Conservation (phyloP, 176 grass and related monocot species). For the Cenchrus americanus region DNA sequence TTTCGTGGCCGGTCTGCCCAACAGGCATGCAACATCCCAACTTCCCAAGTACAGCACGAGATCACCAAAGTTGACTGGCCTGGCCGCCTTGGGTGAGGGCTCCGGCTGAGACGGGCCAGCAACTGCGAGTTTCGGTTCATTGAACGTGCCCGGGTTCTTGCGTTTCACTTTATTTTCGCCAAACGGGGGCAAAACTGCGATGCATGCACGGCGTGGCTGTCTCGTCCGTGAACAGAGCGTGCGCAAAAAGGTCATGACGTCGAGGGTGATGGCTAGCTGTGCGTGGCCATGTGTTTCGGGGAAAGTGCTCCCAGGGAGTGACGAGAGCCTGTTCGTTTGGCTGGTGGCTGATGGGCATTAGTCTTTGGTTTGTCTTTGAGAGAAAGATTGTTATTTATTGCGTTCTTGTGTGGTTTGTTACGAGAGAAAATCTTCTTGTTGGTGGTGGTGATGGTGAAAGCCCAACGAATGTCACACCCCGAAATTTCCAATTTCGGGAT, state of each 20-base stretch:
- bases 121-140: constrained; percentile 1
- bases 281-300: neutral
- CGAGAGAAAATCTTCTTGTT: too few relatives aligned
- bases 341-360: too few relatives aligned
- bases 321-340: too few relatives aligned
- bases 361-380: too few relatives aligned
- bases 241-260: neutral
- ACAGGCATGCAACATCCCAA: too few relatives aligned
- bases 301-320: neutral
- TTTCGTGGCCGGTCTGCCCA: neutral
- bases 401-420: too few relatives aligned
- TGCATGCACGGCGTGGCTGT: neutral
- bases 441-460: too few relatives aligned
- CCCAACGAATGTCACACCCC: too few relatives aligned
- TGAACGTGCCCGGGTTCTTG: constrained; percentile 28
- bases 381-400: too few relatives aligned
- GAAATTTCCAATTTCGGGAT: too few relatives aligned
- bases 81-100: neutral
- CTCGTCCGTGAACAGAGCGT: neutral
- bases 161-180: neutral
- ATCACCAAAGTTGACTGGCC: constrained; percentile 8
- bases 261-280: neutral
- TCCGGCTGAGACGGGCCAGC: too few relatives aligned
- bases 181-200: neutral
- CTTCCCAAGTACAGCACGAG: neutral